Conservation (phyloP, 106 monocot genomes). For the Vanilla planifolia region DNA sequence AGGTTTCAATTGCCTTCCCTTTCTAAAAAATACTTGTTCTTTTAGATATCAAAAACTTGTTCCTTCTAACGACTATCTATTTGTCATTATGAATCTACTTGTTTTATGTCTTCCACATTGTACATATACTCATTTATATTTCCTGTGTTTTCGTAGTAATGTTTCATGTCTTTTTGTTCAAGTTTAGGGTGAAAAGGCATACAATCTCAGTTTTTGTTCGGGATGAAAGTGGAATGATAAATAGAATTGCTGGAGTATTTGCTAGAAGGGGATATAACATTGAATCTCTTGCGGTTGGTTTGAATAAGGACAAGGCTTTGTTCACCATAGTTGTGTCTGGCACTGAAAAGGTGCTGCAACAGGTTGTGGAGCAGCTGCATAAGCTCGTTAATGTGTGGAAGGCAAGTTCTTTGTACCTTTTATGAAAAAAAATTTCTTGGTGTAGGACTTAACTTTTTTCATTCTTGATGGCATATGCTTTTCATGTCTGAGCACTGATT, state of each 20-base stretch:
- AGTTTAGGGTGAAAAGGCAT: slow-evolving; percentile 58
- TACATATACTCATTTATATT: neutral
- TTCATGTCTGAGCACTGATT: slow-evolving; percentile 1
- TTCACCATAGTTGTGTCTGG: slow-evolving; percentile 91
- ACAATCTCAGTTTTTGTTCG: slow-evolving; percentile 92
- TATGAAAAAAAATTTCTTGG: neutral
- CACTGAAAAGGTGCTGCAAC: slow-evolving; percentile 58
- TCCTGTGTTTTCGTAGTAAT: neutral
- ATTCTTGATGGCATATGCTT: neutral
- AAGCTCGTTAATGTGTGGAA: slow-evolving; percentile 84
- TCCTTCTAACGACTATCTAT: neutral
- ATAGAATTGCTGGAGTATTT: slow-evolving; percentile 89
- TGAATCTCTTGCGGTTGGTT: slow-evolving; percentile 89
- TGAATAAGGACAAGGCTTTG: slow-evolving; percentile 82
- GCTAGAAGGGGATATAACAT: slow-evolving; percentile 93
- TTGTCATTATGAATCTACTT: neutral
- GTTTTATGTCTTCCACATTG: neutral
- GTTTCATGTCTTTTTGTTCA: neutral
- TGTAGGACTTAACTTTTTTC: too few species aligned
- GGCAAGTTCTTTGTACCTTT: slow-evolving; percentile 22
- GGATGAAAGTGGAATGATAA: slow-evolving; percentile 92
- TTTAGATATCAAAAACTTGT: neutral
- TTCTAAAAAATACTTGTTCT: neutral
- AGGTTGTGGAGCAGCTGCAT: slow-evolving; percentile 84
- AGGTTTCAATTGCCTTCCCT: neutral